Conservation (phyloP, 78 protist genomes). For the Tieghemostelium lacteum region DNA sequence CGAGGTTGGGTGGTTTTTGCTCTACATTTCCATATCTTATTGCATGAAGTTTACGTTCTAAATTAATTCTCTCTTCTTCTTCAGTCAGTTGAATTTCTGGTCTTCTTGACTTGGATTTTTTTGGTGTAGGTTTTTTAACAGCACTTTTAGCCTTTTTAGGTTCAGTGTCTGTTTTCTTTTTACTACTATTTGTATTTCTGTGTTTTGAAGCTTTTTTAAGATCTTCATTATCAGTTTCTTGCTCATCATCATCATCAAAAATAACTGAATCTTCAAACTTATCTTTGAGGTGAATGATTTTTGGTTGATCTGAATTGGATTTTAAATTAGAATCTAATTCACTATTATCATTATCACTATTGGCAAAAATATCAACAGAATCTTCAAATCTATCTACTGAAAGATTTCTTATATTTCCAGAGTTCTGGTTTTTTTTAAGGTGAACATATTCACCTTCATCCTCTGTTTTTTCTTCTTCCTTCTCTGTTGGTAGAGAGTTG, state of each 20-base stretch:
- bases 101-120: background rate
- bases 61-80: background rate
- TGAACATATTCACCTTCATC: too few species aligned
- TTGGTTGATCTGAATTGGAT: background rate
- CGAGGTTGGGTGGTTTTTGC: conserved; percentile 54
- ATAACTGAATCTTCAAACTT: background rate
- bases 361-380: too few species aligned
- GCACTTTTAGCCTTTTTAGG: background rate
- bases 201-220: background rate
- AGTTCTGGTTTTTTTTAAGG: too few species aligned
- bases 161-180: background rate
- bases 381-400: too few species aligned
- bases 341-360: too few species aligned
- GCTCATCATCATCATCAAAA: background rate
- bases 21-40: background rate
- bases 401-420: too few species aligned
- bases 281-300: background rate
- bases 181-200: background rate
- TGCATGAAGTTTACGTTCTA: background rate
- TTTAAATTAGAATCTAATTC: too few species aligned
- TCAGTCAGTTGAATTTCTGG: background rate
- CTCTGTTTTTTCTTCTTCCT: too few species aligned
- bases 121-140: background rate
- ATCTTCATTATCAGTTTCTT: background rate
- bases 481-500: too few species aligned